A percentile compares a stretch with the other conserved stretches of the same genome.
Conservation (phyloP, 2,329 filamentous ascomycete genomes). For the Sporothrix schenckii region DNA sequence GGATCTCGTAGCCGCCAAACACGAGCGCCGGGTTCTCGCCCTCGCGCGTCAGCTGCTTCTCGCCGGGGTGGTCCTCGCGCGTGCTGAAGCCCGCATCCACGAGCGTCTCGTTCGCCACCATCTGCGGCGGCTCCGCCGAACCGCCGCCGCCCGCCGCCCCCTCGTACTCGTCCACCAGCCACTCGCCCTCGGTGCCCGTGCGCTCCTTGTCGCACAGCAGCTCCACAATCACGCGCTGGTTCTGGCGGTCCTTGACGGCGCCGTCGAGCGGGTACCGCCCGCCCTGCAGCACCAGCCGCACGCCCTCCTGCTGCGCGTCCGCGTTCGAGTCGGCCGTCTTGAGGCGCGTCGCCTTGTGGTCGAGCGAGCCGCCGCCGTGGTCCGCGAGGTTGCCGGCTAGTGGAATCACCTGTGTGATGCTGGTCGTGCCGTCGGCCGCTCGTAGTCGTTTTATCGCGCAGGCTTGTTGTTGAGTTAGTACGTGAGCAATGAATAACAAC, state of each 20-base stretch:
- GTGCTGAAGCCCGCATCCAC: conserved; percentile 39
- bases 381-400: conserved; percentile 73
- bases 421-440: conserved; percentile 50
- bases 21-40: conserved; percentile 62
- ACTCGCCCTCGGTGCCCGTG: conserved; percentile 74
- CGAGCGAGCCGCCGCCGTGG: conserved; percentile 61
- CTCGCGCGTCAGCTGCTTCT: conserved; percentile 58
- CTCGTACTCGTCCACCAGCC: conserved; percentile 59
- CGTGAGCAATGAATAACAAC: background rate
- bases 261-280: conserved; percentile 59
- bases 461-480: conserved; percentile 52
- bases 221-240: conserved; percentile 79
- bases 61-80: conserved; percentile 43
- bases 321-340: conserved; percentile 65
- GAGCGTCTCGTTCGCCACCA: conserved; percentile 30
- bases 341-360: conserved; percentile 67
- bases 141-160: conserved; percentile 41
- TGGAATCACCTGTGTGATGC: conserved; percentile 63
- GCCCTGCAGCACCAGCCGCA: conserved; percentile 69
- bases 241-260: conserved; percentile 46
- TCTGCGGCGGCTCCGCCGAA: conserved; percentile 41
- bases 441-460: conserved; percentile 71
- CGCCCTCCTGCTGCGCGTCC: conserved; percentile 70
- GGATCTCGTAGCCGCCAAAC: conserved; percentile 73
- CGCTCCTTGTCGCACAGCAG: conserved; percentile 77